These are phyloP conservation scores for Cyclaneusma minus DNA, from an alignment of 2,329 filamentous ascomycete species.

Conservation along the genomic window DNA sequence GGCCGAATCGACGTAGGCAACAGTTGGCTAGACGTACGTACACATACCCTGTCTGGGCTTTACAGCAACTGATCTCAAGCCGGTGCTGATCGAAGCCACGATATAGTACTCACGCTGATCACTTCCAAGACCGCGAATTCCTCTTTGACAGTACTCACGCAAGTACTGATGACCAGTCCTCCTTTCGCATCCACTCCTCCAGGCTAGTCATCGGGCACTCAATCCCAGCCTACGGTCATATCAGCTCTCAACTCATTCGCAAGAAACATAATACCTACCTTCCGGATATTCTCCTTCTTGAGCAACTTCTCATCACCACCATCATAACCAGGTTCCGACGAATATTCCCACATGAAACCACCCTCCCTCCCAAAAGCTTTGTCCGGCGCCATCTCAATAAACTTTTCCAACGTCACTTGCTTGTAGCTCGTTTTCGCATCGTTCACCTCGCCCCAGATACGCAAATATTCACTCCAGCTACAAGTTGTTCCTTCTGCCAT, in stretches of 20 bases:
- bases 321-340: slow-evolving; percentile 31
- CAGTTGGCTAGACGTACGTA: no score
- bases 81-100: no score
- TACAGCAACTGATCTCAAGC: no score
- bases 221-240: slow-evolving; percentile 1
- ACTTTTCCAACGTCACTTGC: slow-evolving; percentile 24
- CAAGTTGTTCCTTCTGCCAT: slow-evolving; percentile 30
- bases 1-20: no score
- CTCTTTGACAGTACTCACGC: no score
- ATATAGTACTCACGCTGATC: no score
- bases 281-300: slow-evolving; percentile 25
- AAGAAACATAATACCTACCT: slow-evolving; percentile 19
- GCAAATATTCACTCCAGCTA: slow-evolving; percentile 29
- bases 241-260: not conserved
- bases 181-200: slow-evolving; percentile 14
- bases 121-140: no score
- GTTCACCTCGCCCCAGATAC: slow-evolving; percentile 24
- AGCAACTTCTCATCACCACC: slow-evolving; percentile 25
- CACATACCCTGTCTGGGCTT: no score
- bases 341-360: slow-evolving; percentile 30
- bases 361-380: slow-evolving; percentile 27
- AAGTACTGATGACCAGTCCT: slow-evolving; percentile 15
- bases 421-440: slow-evolving; percentile 21
- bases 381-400: slow-evolving; percentile 23
- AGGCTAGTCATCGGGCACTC: slow-evolving; percentile 16